Evolutionary conservation across 164 flowering plant genomes (phyloP), one percentile per base, ranked within the genome.

Genomic region (Euptelea pleiosperma): DNA sequence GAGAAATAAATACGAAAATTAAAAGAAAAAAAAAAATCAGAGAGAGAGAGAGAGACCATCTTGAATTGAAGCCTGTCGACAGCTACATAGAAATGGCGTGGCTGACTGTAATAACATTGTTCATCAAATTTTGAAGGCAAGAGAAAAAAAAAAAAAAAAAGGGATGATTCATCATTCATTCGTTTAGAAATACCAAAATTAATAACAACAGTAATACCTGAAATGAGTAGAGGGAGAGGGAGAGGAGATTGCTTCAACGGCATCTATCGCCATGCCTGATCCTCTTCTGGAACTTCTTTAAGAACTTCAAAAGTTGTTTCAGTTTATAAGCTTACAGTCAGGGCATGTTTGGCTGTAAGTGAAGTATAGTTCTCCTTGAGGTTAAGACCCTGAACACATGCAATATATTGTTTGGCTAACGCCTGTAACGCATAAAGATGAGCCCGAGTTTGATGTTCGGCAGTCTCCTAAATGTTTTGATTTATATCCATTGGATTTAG

Each of bases 11-110:
- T 15, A 21, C 6, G 2, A 3, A 28, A 60, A 29, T 11, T 8
- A 47, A 26, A 52, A 3, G n/a, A 35, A 28, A 34, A 55, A 52
- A 47, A 10, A 39, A 52, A 25, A 21, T 2, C 7, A 19, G 30
- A 52, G 44, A 36, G 48, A 35, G 58, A 18, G 30, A 34, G 55
- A 57, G 46, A 11, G 5, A 49, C 98, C 95, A 85, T 85, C 66
- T 86, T 88, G 84, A 83, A 88, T 31, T 77, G 89, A 59, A 75
- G 73, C 37, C 99, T 73, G 65, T 94, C 98, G 12, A 94, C 97
- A 42, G 98, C 97, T 12, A 94, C 64, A 61, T 94, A 89, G 77
- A 84, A 91, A 60, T 91, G 97, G 62, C 84, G 96, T 5, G 72
- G 64, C 52, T 84, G 85, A 55, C 89, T 85, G 87, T 61, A 51